Conservation (phyloP, 331 rosid genomes). For the Rosa hybrid region DNA sequence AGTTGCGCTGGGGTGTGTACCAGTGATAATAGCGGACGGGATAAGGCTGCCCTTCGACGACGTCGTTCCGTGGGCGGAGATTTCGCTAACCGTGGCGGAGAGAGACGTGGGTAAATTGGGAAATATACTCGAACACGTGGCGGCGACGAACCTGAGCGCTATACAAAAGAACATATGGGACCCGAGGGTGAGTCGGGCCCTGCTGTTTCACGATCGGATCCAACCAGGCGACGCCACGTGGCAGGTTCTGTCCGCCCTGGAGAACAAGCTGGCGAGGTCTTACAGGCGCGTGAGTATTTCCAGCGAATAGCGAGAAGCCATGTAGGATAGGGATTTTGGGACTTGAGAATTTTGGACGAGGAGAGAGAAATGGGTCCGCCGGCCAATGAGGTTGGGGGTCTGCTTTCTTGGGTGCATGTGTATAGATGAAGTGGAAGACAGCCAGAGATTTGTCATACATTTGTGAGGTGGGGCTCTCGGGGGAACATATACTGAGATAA, state of each 20-base stretch:
- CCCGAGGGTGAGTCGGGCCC: conserved; percentile 54
- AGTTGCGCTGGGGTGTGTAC: conserved; percentile 80
- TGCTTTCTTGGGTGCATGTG: not conserved
- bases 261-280: conserved; percentile 56
- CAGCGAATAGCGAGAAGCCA: conserved; percentile 35
- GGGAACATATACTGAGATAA: not conserved
- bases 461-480: conserved; percentile 26
- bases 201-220: conserved; percentile 50
- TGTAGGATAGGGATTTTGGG: conserved; percentile 1
- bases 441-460: conserved; percentile 40
- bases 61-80: conserved; percentile 72
- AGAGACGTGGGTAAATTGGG: conserved; percentile 66
- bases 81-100: conserved; percentile 81
- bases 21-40: conserved; percentile 82
- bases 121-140: conserved; percentile 69
- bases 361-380: not conserved
- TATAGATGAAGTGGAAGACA: conserved; percentile 37
- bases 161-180: conserved; percentile 75
- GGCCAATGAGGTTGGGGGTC: conserved; percentile 21
- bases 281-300: conserved; percentile 41
- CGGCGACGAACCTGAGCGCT: conserved; percentile 59
- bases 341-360: not conserved
- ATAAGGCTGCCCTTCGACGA: conserved; percentile 69
- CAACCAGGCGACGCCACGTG: conserved; percentile 92
- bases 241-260: conserved; percentile 54